A percentile compares a stretch with the other conserved stretches of the same genome.
These are phyloP conservation scores for Gaillardinia entomophila DNA, from an alignment of 805 yeast species.

Conservation along the genomic window DNA sequence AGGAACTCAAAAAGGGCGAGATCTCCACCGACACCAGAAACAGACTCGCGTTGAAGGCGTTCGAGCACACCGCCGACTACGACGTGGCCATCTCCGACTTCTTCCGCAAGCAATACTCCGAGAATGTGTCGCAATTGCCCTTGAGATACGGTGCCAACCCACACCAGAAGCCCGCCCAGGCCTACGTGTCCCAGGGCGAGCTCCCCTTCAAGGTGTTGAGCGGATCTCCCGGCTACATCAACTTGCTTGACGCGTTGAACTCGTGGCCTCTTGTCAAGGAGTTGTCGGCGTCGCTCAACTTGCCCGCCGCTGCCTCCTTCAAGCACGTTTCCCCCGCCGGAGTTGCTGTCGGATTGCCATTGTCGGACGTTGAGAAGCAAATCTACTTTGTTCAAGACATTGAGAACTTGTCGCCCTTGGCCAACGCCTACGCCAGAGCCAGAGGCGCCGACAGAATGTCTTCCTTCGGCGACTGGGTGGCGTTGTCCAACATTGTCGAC, in stretches of 20 bases:
- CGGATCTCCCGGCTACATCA: conserved; percentile 98
- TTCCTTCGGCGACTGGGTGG: conserved; percentile 97
- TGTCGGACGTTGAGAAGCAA: conserved; percentile 86
- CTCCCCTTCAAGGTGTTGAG: conserved; percentile 89
- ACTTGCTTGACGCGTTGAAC: conserved; percentile 91
- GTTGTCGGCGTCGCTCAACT: conserved; percentile 84
- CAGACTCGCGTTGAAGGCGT: conserved; percentile 88
- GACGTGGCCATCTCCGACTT: conserved; percentile 94
- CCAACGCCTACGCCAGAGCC: conserved; percentile 98
- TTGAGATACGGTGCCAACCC: conserved; percentile 98
- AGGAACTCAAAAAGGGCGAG: conserved; percentile 71
- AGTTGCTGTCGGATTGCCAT: conserved; percentile 94
- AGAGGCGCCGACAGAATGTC: conserved; percentile 99
- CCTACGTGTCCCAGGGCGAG: conserved; percentile 78
- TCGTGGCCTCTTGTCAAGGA: conserved; percentile 99
- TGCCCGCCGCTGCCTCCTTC: conserved; percentile 98
- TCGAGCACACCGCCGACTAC: conserved; percentile 97
- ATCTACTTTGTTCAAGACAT: conserved; percentile 93
- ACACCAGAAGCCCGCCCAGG: conserved; percentile 99
- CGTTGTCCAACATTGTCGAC: conserved; percentile 94
- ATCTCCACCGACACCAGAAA: conserved; percentile 71
- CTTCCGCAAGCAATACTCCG: conserved; percentile 95
- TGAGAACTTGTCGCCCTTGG: conserved; percentile 92
- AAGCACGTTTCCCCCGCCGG: conserved; percentile 99
- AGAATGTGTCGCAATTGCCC: conserved; percentile 82